Conservation (phyloP, 306 rosid species). For the Lotus japonicus region DNA sequence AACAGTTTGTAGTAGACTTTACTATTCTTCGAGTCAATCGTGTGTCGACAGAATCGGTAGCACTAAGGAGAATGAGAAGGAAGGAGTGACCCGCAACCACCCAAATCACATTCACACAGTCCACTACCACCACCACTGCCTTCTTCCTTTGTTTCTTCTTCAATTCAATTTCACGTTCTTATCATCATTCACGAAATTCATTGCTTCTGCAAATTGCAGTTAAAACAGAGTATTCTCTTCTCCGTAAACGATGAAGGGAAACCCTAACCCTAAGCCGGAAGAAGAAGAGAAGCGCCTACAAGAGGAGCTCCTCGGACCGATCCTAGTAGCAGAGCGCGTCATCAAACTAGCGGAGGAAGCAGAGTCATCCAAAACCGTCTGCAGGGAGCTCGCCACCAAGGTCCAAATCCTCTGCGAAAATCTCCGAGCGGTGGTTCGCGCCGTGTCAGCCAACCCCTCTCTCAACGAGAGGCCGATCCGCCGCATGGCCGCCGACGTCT, state of each 20-base stretch:
- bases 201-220: too few relatives aligned
- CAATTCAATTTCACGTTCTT: neutral
- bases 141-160: neutral
- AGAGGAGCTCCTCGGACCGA: slow-evolving; percentile 51
- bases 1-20: too few relatives aligned
- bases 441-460: slow-evolving; percentile 37
- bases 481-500: slow-evolving; percentile 54
- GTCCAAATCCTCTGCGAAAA: slow-evolving; percentile 53
- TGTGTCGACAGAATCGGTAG: neutral
- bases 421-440: slow-evolving; percentile 58
- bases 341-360: slow-evolving; percentile 63
- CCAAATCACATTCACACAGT: neutral
- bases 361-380: slow-evolving; percentile 54
- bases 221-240: too few relatives aligned
- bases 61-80: neutral
- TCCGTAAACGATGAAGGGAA: slow-evolving; percentile 34
- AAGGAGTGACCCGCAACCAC: neutral
- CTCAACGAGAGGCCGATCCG: slow-evolving; percentile 71
- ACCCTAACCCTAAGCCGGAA: neutral
- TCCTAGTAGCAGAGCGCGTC: slow-evolving; percentile 60
- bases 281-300: slow-evolving; percentile 37
- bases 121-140: neutral
- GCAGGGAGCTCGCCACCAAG: slow-evolving; percentile 45
- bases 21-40: neutral
- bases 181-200: neutral